A percentile compares a stretch with the other conserved stretches of the same genome.
These are phyloP conservation scores for Sistotremastrum suecicum DNA, from an alignment of 768 basidiomycete species.

Conservation along the genomic window DNA sequence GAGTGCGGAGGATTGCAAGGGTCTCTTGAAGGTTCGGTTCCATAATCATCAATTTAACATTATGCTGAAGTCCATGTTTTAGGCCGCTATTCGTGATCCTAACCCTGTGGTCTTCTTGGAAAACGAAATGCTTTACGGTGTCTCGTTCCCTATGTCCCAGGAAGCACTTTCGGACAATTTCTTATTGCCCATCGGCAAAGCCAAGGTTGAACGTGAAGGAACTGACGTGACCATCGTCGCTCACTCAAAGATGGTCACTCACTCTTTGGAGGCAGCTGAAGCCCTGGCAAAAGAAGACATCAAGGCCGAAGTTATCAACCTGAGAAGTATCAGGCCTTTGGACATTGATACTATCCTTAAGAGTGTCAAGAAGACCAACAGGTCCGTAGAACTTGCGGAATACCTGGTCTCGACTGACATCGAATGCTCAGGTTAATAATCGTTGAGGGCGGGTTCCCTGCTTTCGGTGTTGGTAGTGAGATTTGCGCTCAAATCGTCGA, in stretches of 20 bases:
- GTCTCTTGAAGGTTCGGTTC: constrained; percentile 71
- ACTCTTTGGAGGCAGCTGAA: constrained; percentile 90
- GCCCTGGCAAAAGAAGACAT: constrained; percentile 89
- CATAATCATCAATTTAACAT: too few species aligned
- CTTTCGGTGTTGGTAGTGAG: constrained; percentile 96
- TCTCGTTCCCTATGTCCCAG: constrained; percentile 88
- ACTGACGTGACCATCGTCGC: constrained; percentile 92
- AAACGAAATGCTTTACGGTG: constrained; percentile 98
- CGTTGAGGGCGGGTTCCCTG: constrained; percentile 97
- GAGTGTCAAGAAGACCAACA: constrained; percentile 97
- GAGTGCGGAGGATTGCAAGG: constrained; percentile 98
- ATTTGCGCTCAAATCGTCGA: constrained; percentile 97
- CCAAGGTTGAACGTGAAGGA: constrained; percentile 89
- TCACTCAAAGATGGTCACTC: constrained; percentile 96
- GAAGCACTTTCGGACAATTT: constrained; percentile 95
- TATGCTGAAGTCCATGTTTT: neutral
- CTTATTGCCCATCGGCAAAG: constrained; percentile 92
- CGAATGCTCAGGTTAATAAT: constrained; percentile 53
- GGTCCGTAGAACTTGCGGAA: constrained; percentile 29
- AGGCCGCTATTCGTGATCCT: constrained; percentile 96
- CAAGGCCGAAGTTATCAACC: constrained; percentile 96
- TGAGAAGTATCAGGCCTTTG: constrained; percentile 88
- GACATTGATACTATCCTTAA: constrained; percentile 96
- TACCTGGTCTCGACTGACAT: constrained; percentile 3
- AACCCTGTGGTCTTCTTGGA: constrained; percentile 98